Base-by-base conservation (phyloP, 2,329 filamentous ascomycete species). In the Hymenotorrendiella dingleyae region DNA sequence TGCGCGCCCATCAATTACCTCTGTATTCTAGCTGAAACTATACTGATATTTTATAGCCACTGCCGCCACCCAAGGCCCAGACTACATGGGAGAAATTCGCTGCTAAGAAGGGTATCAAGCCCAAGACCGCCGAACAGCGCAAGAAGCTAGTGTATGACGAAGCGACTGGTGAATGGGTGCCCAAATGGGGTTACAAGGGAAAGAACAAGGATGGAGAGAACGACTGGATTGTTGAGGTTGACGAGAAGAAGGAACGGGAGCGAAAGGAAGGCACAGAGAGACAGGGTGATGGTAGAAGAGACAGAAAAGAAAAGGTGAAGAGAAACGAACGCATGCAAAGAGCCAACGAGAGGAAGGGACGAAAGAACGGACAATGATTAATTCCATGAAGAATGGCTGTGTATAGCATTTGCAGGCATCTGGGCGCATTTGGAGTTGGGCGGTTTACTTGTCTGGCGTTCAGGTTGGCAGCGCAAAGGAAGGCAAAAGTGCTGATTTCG, bases 11-110 rank as follows among this genome's bases (percentile, higher is more conserved):
- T 17, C 34, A 22, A 8, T 39, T 34, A 20, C 20, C 36, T 10
- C 11, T 4, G 3, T 5, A n/a, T 24, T 23, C 22, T 11, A 26
- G 29, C 17, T 29, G 7, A 4, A 14, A 14, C 32, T 21, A 17
- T 30, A 24, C 45, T 46, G 42, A 49, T 46, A 27, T 30, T 47
- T 30, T 14, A 3, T 35, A 62, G 68, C 87, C 88, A 8, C 72
- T 97, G 7, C 93, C 93, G 1, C 75, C 80, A 43, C 76, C 81
- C 54, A 93, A 90, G 69, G 72, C 82, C 44, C 84, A 84, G 54
- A 97, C 91, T 46, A 95, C 89, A 65, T 98, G 93, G 93, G 84
- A 95, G 71, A 80, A 84, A 60, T 98, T 98, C 70, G 93, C 93
- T 34, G 84, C 82, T 65, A 94, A 94, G 79, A 94, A 96, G 76